Conservation (phyloP, 2,329 filamentous ascomycete species). For the Alternaria postmessia region DNA sequence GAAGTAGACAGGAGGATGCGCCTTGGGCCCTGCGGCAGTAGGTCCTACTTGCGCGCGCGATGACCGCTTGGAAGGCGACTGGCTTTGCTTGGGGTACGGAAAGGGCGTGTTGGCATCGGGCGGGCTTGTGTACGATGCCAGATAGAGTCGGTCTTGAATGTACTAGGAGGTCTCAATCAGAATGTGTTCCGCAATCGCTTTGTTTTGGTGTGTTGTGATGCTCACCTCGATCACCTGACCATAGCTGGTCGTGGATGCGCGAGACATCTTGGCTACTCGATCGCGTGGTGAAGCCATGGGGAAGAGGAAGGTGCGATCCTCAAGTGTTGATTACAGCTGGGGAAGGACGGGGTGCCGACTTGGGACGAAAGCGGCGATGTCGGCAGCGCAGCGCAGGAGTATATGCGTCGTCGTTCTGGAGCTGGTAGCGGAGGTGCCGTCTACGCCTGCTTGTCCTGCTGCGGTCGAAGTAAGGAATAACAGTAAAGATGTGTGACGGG, state of each 20-base stretch:
- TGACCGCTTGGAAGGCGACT: conserved; percentile 79
- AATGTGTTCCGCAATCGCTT: conserved; percentile 17
- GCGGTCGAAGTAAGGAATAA: conserved; percentile 41
- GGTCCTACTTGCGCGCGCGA: conserved; percentile 70
- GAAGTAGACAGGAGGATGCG: conserved; percentile 83
- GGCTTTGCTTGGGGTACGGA: conserved; percentile 74
- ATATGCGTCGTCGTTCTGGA: conserved; percentile 19
- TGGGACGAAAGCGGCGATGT: conserved; percentile 29
- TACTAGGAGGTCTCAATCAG: conserved; percentile 28
- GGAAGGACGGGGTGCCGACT: conserved; percentile 24
- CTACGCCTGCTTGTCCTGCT: conserved; percentile 30
- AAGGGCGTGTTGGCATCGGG: conserved; percentile 85
- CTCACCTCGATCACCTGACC: conserved; percentile 97
- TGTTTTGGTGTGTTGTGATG: conserved; percentile 47
- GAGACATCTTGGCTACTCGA: conserved; percentile 41
- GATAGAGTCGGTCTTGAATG: conserved; percentile 83
- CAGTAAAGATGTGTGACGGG: conserved; percentile 48
- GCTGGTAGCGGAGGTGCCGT: conserved; percentile 29
- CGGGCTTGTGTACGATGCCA: conserved; percentile 86
- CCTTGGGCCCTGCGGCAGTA: conserved; percentile 61
- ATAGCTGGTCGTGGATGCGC: conserved; percentile 62
- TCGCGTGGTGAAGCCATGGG: conserved; percentile 40
- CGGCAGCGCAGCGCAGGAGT: conserved; percentile 24
- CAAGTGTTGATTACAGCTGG: conserved; percentile 13
- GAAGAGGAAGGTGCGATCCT: conserved; percentile 24